Evolutionary conservation across 2,329 filamentous ascomycete genomes (phyloP).

Genomic region (Hymenoscyphus occultus): DNA sequence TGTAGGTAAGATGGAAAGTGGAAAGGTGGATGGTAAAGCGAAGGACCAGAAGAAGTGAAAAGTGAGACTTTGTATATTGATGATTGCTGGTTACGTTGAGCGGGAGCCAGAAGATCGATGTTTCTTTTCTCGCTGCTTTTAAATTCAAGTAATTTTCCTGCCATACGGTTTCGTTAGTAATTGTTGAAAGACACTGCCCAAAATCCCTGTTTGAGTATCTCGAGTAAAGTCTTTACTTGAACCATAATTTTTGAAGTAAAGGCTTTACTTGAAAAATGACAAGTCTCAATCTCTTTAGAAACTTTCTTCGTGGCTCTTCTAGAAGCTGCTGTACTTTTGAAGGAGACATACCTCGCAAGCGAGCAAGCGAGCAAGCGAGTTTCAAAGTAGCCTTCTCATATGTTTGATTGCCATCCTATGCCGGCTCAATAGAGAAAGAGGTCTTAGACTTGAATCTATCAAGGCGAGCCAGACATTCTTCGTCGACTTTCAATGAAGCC

Average conservation of each 20-base stretch:
- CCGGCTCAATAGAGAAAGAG: slow-evolving; percentile 41
- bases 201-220: too few species aligned
- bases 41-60: slow-evolving; percentile 1
- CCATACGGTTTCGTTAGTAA: background rate
- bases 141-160: background rate
- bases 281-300: background rate
- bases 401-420: slow-evolving; percentile 30
- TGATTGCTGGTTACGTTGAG: too few species aligned
- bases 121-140: background rate
- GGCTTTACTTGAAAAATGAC: too few species aligned
- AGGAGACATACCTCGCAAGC: background rate
- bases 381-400: slow-evolving; percentile 33
- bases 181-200: background rate
- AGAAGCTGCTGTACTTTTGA: background rate
- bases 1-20: slow-evolving; percentile 7
- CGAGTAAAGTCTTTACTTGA: background rate
- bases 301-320: background rate
- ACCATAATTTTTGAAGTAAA: too few species aligned
- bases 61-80: background rate
- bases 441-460: slow-evolving; percentile 45
- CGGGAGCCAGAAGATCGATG: too few species aligned
- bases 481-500: slow-evolving; percentile 21
- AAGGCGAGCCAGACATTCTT: slow-evolving; percentile 37
- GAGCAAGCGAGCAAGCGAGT: background rate
- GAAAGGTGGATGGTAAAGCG: slow-evolving; percentile 7